phyloP scores from a whole-genome alignment of 2,329 filamentous ascomycete species.

The Corinectria fuckeliana region DNA sequence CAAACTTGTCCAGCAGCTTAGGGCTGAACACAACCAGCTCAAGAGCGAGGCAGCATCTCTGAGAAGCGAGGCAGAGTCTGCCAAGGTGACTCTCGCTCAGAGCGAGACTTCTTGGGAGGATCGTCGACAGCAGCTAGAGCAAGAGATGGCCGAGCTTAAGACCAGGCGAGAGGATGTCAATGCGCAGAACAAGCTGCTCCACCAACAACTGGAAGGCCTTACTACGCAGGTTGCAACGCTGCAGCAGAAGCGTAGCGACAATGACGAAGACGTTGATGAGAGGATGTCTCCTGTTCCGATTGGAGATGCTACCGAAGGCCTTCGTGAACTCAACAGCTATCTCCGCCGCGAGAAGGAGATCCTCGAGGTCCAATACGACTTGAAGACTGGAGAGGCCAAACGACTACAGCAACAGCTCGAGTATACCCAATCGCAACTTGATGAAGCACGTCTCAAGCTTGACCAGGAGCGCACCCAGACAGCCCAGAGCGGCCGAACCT shows the following conservation, averaged over 20 bases:
- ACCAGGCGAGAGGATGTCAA: constrained; percentile 82
- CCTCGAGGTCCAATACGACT: constrained; percentile 91
- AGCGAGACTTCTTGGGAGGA: constrained; percentile 90
- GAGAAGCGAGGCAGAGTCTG: constrained; percentile 83
- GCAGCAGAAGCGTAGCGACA: constrained; percentile 73
- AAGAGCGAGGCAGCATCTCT: constrained; percentile 79
- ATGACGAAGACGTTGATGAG: constrained; percentile 60
- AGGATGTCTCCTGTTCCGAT: constrained; percentile 57
- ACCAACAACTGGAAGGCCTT: constrained; percentile 86
- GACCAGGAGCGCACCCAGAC: constrained; percentile 85
- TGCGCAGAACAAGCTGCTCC: constrained; percentile 88
- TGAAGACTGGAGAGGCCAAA: constrained; percentile 87
- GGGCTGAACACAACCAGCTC: constrained; percentile 80
- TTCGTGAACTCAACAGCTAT: constrained; percentile 91
- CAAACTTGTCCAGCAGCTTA: constrained; percentile 78
- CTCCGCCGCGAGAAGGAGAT: constrained; percentile 97
- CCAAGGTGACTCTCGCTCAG: constrained; percentile 78
- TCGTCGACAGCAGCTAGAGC: constrained; percentile 79
- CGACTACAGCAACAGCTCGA: constrained; percentile 89
- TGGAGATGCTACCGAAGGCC: constrained; percentile 71
- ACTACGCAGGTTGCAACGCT: constrained; percentile 79
- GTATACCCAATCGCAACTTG: constrained; percentile 84
- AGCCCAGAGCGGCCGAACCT: constrained; percentile 74
- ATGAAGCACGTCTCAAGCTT: constrained; percentile 86
- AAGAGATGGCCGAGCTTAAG: constrained; percentile 80